These are phyloP conservation scores for Clarkia xantiana DNA, from an alignment of 345 rosid species.

Conservation along the genomic window DNA sequence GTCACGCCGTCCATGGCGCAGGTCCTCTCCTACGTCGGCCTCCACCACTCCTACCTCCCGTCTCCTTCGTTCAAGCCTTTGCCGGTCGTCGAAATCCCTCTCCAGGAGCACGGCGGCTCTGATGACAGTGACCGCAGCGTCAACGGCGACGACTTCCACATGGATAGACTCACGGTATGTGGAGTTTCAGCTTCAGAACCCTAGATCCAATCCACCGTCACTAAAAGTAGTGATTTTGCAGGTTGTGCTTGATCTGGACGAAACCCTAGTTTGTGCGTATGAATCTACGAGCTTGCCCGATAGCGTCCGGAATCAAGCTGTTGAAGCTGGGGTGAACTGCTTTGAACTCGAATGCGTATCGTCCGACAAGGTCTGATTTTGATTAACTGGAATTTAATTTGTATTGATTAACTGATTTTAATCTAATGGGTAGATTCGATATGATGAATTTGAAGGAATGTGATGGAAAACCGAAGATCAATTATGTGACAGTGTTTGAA, in stretches of 20 bases:
- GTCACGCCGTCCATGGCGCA: constrained; percentile 22
- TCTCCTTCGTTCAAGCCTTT: constrained; percentile 20
- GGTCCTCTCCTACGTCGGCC: constrained; percentile 16
- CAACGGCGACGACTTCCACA: constrained; percentile 3
- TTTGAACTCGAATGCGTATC: constrained; percentile 47
- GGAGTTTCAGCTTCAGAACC: constrained; percentile 1
- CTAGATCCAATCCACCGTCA: no score
- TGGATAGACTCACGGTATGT: constrained; percentile 20
- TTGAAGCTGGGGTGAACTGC: constrained; percentile 45
- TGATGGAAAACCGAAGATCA: constrained; percentile 29
- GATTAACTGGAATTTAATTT: background rate
- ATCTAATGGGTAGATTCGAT: background rate
- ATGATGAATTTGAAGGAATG: constrained; percentile 21
- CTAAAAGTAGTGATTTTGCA: constrained; percentile 6
- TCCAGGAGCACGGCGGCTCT: constrained; percentile 11
- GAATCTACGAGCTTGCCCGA: constrained; percentile 42
- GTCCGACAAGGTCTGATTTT: constrained; percentile 29
- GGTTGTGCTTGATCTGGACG: constrained; percentile 65
- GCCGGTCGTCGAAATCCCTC: constrained; percentile 23
- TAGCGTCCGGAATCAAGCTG: constrained; percentile 27
- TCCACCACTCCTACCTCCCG: constrained; percentile 8
- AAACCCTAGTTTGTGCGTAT: constrained; percentile 51
- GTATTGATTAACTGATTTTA: background rate
- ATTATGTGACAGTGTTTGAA: constrained; percentile 41
- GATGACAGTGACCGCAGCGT: constrained; percentile 3